These are phyloP conservation scores for Trametes coccinea DNA, from an alignment of 768 basidiomycete genomes.

Conservation along the genomic window DNA sequence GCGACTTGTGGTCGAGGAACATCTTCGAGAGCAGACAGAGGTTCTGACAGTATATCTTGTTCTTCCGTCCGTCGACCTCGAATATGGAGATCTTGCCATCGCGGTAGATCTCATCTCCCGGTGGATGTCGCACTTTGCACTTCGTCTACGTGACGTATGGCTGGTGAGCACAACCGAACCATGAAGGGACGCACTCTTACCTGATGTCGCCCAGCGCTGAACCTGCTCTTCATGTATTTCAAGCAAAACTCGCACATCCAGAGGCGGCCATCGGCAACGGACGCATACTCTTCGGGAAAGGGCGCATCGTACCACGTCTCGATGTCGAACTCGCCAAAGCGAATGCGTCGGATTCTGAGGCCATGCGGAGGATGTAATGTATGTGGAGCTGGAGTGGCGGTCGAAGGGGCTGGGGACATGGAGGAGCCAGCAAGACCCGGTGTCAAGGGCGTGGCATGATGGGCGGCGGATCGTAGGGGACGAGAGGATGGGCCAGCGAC, in stretches of 20 bases:
- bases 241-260: slow-evolving; percentile 99
- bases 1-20: slow-evolving; percentile 98
- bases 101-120: slow-evolving; percentile 97
- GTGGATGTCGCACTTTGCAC: slow-evolving; percentile 93
- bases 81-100: slow-evolving; percentile 89
- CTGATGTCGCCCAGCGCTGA: slow-evolving; percentile 81
- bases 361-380: slow-evolving; percentile 46
- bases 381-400: slow-evolving; percentile 40
- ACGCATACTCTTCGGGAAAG: slow-evolving; percentile 95
- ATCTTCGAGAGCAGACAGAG: slow-evolving; percentile 96
- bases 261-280: slow-evolving; percentile 85
- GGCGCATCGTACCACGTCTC: slow-evolving; percentile 99
- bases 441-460: slow-evolving; percentile 39
- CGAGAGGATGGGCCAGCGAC: slow-evolving; percentile 60
- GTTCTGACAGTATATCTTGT: slow-evolving; percentile 99
- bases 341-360: slow-evolving; percentile 81
- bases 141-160: slow-evolving; percentile 61
- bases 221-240: slow-evolving; percentile 96
- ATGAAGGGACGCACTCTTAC: slow-evolving; percentile 43
- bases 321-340: slow-evolving; percentile 90
- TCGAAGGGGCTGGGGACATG: slow-evolving; percentile 40
- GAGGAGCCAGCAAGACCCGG: slow-evolving; percentile 38
- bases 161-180: neutral
- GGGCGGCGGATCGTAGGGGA: slow-evolving; percentile 59
- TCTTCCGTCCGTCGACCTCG: slow-evolving; percentile 97